phyloP scores from a whole-genome alignment of 371 early-diverging fungal species.

The Rhizopus sp. region DNA sequence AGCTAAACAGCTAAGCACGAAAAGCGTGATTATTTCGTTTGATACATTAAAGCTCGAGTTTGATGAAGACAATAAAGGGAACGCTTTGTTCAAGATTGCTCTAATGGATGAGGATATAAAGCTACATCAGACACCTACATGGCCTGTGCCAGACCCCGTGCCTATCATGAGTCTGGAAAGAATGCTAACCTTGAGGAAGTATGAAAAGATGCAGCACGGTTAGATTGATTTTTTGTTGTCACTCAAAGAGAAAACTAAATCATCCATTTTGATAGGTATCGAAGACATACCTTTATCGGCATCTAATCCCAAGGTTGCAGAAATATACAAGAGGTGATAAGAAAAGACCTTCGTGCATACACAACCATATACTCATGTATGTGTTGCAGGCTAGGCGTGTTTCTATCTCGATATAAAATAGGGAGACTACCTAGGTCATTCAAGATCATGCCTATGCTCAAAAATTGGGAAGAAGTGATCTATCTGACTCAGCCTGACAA shows the following conservation, averaged over 20 bases:
- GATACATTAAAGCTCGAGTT: background rate
- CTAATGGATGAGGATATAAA: background rate
- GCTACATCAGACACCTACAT: background rate
- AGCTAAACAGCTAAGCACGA: slow-evolving; percentile 3
- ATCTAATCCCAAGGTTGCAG: slow-evolving; percentile 83
- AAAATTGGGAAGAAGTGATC: slow-evolving; percentile 95
- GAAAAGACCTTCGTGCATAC: background rate
- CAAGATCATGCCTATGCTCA: slow-evolving; percentile 88
- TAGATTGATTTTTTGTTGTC: background rate
- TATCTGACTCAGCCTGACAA: slow-evolving; percentile 83
- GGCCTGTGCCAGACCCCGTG: background rate
- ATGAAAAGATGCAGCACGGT: slow-evolving; percentile 4
- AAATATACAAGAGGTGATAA: slow-evolving; percentile 87
- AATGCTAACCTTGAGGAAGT: background rate
- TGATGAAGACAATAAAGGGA: background rate
- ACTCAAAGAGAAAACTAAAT: background rate
- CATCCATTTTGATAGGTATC: background rate
- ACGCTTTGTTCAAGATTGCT: background rate
- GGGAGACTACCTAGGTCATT: slow-evolving; percentile 92
- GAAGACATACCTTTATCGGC: slow-evolving; percentile 20
- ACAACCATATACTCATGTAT: background rate
- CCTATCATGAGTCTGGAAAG: background rate
- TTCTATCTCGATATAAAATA: slow-evolving; percentile 87
- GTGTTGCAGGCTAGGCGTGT: slow-evolving; percentile 71
- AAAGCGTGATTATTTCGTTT: background rate